These are phyloP conservation scores for Aspergillus sp. DNA, from an alignment of 2,329 filamentous ascomycete genomes.

Conservation along the genomic window DNA sequence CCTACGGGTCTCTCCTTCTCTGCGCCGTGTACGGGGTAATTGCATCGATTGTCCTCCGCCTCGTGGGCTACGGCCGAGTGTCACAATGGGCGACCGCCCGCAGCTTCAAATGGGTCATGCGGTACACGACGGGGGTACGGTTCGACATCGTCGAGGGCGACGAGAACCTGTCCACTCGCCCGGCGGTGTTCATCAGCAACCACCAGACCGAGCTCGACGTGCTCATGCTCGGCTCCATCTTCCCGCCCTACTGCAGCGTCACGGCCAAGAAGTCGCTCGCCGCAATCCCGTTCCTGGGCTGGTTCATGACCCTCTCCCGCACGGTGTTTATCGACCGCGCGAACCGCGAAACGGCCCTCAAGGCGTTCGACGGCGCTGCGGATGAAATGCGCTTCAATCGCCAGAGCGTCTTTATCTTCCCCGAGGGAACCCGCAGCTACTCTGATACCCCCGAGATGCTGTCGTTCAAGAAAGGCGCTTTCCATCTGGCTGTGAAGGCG, in stretches of 20 bases:
- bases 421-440: slow-evolving; percentile 87
- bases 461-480: slow-evolving; percentile 98
- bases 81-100: slow-evolving; percentile 79
- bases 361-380: slow-evolving; percentile 76
- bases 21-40: slow-evolving; percentile 65
- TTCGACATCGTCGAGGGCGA: slow-evolving; percentile 64
- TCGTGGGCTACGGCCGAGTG: slow-evolving; percentile 62
- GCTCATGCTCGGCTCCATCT: slow-evolving; percentile 77
- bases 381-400: slow-evolving; percentile 62
- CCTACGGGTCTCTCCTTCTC: slow-evolving; percentile 36
- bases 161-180: slow-evolving; percentile 57
- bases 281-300: slow-evolving; percentile 74
- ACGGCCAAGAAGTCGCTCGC: slow-evolving; percentile 83
- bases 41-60: slow-evolving; percentile 60
- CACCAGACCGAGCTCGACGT: slow-evolving; percentile 96
- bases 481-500: slow-evolving; percentile 89
- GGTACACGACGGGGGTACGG: slow-evolving; percentile 61
- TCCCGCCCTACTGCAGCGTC: slow-evolving; percentile 84
- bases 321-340: slow-evolving; percentile 92
- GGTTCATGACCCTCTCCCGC: slow-evolving; percentile 84
- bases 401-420: slow-evolving; percentile 51
- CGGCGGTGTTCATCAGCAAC: slow-evolving; percentile 86
- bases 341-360: slow-evolving; percentile 70
- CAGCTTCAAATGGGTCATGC: slow-evolving; percentile 72
- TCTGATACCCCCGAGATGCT: slow-evolving; percentile 68